A percentile compares a stretch with the other conserved stretches of the same genome.
Evolutionary conservation across 768 basidiomycete species (phyloP).

Genomic region (Suillus subaureus): DNA sequence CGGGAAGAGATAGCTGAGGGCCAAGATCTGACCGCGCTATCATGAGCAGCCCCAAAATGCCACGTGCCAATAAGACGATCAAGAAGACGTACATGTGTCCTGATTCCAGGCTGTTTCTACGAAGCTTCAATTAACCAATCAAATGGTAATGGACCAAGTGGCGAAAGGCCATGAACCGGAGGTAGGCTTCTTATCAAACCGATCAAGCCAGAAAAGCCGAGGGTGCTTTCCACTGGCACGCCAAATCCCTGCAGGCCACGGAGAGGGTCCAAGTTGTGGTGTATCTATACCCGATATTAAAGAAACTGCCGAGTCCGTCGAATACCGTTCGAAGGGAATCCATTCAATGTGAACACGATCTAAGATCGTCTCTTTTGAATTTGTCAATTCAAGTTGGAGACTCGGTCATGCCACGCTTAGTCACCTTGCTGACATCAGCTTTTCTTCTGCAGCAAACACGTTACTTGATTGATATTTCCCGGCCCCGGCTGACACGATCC

Average conservation of each 20-base stretch:
- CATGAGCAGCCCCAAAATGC: slow-evolving; percentile 18
- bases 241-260: slow-evolving; percentile 4
- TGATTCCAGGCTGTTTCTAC: slow-evolving; percentile 7
- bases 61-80: slow-evolving; percentile 12
- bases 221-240: neutral
- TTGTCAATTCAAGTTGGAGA: neutral
- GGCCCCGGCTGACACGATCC: neutral
- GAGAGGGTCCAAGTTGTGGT: neutral
- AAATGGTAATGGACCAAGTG: neutral
- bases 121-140: slow-evolving; percentile 14
- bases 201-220: slow-evolving; percentile 4
- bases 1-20: slow-evolving; percentile 22
- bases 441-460: neutral
- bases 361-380: neutral
- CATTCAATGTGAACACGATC: neutral
- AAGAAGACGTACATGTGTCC: neutral
- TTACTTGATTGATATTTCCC: neutral
- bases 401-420: neutral
- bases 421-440: neutral
- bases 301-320: slow-evolving; percentile 3
- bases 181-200: slow-evolving; percentile 1
- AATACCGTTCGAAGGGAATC: neutral
- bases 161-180: neutral
- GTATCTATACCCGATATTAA: slow-evolving; percentile 7
- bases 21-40: slow-evolving; percentile 16